Evolutionary conservation across 768 basidiomycete species (phyloP).

Genomic region (Termitomyces sp.): DNA sequence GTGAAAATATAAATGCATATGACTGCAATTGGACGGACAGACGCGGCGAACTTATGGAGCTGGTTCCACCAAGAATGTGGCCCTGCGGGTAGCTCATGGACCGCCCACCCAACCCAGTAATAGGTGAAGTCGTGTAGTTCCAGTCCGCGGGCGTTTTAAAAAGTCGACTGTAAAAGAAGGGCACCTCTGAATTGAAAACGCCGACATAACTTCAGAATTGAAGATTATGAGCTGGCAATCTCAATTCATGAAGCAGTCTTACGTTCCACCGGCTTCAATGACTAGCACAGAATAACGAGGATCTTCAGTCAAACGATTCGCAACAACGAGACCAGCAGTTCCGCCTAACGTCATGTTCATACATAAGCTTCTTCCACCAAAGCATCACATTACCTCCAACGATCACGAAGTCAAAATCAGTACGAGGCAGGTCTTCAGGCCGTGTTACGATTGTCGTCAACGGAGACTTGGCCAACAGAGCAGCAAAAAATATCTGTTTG

Average conservation of each 20-base stretch:
- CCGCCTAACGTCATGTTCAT: constrained; percentile 5
- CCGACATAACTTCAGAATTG: constrained; percentile 5
- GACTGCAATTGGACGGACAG: background rate
- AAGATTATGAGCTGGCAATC: background rate
- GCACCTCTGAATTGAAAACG: constrained; percentile 12
- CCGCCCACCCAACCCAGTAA: constrained; percentile 9
- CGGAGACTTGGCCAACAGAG: background rate
- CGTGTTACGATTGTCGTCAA: constrained; percentile 4
- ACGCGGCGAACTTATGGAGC: constrained; percentile 10
- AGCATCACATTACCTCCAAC: constrained; percentile 16
- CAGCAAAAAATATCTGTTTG: background rate
- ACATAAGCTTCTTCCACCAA: background rate
- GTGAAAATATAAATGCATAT: background rate
- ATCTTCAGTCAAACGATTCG: constrained; percentile 15
- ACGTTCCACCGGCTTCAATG: constrained; percentile 17
- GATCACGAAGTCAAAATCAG: constrained; percentile 18
- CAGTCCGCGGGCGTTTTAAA: constrained; percentile 15
- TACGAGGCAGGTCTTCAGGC: constrained; percentile 7
- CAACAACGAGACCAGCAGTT: constrained; percentile 16
- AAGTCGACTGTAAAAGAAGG: constrained; percentile 14
- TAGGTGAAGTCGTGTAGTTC: constrained; percentile 14
- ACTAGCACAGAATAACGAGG: constrained; percentile 13
- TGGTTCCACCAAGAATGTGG: constrained; percentile 16
- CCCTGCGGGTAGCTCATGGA: constrained; percentile 13
- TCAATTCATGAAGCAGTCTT: background rate